Evolutionary conservation across 176 grass and related monocot genomes (phyloP).

Genomic region (Calamus simplicifolius): DNA sequence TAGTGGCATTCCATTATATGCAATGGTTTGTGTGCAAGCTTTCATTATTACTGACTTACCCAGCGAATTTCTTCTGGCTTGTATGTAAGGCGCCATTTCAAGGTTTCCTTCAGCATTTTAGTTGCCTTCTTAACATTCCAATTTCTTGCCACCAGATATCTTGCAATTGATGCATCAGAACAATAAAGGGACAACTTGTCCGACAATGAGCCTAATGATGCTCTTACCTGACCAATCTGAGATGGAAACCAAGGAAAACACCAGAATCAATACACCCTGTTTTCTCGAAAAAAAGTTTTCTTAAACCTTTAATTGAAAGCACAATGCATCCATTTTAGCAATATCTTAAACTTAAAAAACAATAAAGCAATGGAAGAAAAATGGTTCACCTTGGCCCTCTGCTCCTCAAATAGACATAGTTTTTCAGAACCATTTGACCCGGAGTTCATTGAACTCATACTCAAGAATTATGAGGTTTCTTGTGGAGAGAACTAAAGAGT

Average conservation of each 20-base stretch:
- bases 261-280: not conserved
- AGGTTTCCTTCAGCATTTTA: slow-evolving; percentile 88
- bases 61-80: slow-evolving; percentile 89
- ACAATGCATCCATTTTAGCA: slow-evolving; percentile 4
- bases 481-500: not conserved
- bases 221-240: slow-evolving; percentile 85
- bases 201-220: slow-evolving; percentile 49
- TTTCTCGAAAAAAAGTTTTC: not conserved
- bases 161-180: slow-evolving; percentile 79
- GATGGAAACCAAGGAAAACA: slow-evolving; percentile 15
- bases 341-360: not conserved
- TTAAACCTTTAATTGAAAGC: no score
- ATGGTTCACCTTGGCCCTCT: slow-evolving; percentile 49
- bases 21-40: no score
- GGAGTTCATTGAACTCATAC: slow-evolving; percentile 7
- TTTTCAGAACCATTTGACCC: slow-evolving; percentile 19
- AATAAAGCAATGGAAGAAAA: not conserved
- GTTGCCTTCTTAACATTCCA: slow-evolving; percentile 90
- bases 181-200: slow-evolving; percentile 54
- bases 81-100: slow-evolving; percentile 87
- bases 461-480: not conserved
- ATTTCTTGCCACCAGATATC: slow-evolving; percentile 92
- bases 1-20: no score
- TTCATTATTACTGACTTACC: slow-evolving; percentile 33
- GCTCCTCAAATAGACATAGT: slow-evolving; percentile 41